A percentile compares a stretch with the other conserved stretches of the same genome.
phyloP scores from a whole-genome alignment of 371 early-diverging fungal species.

The Apophysomyces ossiformis region DNA sequence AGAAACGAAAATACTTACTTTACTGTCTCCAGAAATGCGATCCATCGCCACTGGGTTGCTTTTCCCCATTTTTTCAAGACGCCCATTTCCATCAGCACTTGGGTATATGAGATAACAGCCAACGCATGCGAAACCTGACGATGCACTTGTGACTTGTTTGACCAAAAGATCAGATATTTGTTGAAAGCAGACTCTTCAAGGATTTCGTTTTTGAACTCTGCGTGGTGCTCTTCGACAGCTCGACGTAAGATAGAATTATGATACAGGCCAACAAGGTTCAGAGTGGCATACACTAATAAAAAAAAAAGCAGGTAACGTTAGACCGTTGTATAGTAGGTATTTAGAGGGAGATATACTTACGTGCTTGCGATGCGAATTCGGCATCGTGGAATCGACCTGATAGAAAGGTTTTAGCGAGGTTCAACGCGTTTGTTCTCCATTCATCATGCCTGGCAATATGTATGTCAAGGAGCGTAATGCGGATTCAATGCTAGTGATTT shows the following conservation, averaged over 20 bases:
- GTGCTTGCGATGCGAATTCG: constrained; percentile 91
- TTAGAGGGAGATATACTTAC: constrained; percentile 48
- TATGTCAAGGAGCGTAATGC: constrained; percentile 88
- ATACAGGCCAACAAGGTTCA: constrained; percentile 84
- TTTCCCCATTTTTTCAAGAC: constrained; percentile 72
- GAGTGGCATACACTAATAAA: constrained; percentile 72
- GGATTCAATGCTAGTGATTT: constrained; percentile 88
- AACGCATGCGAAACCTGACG: constrained; percentile 63
- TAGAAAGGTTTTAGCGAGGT: not conserved
- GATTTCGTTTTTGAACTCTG: constrained; percentile 41
- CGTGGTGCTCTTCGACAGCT: constrained; percentile 57
- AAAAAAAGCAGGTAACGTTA: too few relatives aligned
- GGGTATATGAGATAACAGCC: constrained; percentile 76
- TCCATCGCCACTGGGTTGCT: constrained; percentile 67
- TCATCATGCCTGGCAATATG: constrained; percentile 79
- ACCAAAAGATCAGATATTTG: constrained; percentile 75
- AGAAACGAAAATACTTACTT: constrained; percentile 58
- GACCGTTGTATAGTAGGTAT: too few relatives aligned
- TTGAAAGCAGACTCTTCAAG: constrained; percentile 73
- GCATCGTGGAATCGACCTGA: constrained; percentile 92
- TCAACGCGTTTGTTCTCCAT: not conserved
- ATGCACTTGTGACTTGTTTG: constrained; percentile 50
- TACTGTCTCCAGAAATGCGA: constrained; percentile 70
- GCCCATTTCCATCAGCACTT: constrained; percentile 88
- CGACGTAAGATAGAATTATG: constrained; percentile 84